phyloP scores from a whole-genome alignment of 805 yeast genomes.

The Saturnispora serradocipensis region DNA sequence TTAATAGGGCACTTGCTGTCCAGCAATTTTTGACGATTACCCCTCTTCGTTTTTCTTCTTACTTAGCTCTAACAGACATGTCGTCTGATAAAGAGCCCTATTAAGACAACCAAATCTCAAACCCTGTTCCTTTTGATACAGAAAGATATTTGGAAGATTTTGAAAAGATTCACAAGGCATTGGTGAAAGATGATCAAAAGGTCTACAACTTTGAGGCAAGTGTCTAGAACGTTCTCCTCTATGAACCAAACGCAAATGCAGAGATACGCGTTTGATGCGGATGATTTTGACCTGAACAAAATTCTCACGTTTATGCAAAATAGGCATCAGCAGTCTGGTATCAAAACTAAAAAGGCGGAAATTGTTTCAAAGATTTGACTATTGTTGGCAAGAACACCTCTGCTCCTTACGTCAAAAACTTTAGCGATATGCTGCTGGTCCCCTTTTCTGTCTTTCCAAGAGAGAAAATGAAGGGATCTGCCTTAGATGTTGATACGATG shows the following conservation, averaged over 20 bases:
- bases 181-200: background rate
- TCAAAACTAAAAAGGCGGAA: conserved; percentile 33
- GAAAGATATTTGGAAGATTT: background rate
- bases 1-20: background rate
- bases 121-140: background rate
- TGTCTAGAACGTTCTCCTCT: conserved; percentile 15
- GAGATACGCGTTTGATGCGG: conserved; percentile 13
- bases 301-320: conserved; percentile 31
- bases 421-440: conserved; percentile 27
- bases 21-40: background rate
- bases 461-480: background rate
- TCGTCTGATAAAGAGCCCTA: background rate
- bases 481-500: conserved; percentile 8
- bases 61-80: background rate
- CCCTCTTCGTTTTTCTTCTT: background rate
- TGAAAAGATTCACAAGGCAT: background rate
- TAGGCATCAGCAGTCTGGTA: conserved; percentile 36
- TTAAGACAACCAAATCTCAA: background rate
- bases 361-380: conserved; percentile 33
- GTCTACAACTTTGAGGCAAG: conserved; percentile 8
- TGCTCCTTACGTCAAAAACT: conserved; percentile 36
- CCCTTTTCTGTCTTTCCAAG: conserved; percentile 16
- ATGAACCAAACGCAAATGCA: conserved; percentile 16
- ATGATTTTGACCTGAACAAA: conserved; percentile 32
- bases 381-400: conserved; percentile 40